These are phyloP conservation scores for Sisymbrium irio DNA, from an alignment of 345 rosid genomes.

Conservation along the genomic window DNA sequence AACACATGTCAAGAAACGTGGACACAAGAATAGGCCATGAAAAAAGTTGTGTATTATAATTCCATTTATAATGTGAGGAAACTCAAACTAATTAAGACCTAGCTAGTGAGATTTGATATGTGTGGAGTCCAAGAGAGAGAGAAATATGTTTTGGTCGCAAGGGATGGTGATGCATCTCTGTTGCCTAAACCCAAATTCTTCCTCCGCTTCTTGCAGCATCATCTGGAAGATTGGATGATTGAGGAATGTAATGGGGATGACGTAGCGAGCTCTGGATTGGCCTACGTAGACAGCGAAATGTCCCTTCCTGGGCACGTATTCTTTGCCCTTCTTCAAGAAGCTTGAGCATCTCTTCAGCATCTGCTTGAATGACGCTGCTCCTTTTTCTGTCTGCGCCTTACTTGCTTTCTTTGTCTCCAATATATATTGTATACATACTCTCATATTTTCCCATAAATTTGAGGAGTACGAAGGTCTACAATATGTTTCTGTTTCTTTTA, in stretches of 20 bases:
- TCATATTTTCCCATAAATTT: not conserved
- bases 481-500: not conserved
- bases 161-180: conserved; percentile 23
- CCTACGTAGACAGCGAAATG: conserved; percentile 13
- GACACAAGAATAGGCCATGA: not conserved
- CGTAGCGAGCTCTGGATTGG: conserved; percentile 10
- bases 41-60: not conserved
- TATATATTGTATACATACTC: not conserved
- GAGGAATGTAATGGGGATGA: conserved; percentile 13
- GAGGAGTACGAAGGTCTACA: not conserved
- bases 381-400: not conserved
- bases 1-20: not conserved
- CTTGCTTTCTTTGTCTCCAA: not conserved
- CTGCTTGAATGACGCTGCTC: not conserved
- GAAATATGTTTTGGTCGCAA: conserved; percentile 13
- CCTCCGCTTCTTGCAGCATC: conserved; percentile 20
- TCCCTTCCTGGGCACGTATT: not conserved
- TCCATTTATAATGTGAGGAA: not conserved
- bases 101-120: conserved; percentile 10
- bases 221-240: conserved; percentile 19
- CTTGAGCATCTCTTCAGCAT: conserved; percentile 22
- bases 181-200: conserved; percentile 27
- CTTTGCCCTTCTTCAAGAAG: conserved; percentile 7
- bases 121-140: conserved; percentile 8
- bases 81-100: not conserved